A percentile compares a stretch with the other conserved stretches of the same genome.
Conservation (phyloP, 2,329 filamentous ascomycete genomes). For the Neopestalotiopsis sp. region DNA sequence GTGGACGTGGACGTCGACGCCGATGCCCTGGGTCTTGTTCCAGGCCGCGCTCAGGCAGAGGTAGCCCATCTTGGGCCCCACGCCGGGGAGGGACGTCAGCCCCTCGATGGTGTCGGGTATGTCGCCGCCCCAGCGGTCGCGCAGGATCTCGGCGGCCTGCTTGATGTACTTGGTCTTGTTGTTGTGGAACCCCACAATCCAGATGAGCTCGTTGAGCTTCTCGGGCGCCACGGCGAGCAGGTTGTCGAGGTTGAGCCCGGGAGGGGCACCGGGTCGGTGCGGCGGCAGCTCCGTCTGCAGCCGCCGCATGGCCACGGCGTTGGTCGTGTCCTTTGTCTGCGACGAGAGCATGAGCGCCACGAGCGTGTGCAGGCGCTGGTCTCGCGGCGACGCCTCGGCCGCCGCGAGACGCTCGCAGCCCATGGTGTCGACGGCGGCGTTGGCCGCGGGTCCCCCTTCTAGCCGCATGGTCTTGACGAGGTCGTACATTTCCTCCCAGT, state of each 20-base stretch:
- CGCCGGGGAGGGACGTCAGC: constrained; percentile 79
- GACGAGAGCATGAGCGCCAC: constrained; percentile 88
- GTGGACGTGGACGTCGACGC: constrained; percentile 94
- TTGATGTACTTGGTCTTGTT: constrained; percentile 90
- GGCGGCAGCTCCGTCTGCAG: constrained; percentile 76
- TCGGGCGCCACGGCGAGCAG: constrained; percentile 74
- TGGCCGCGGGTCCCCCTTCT: constrained; percentile 56
- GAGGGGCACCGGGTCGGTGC: constrained; percentile 46
- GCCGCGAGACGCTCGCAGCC: constrained; percentile 82
- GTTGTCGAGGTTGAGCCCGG: constrained; percentile 75
- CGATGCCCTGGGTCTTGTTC: constrained; percentile 74
- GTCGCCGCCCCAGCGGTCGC: constrained; percentile 73
- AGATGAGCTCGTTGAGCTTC: constrained; percentile 74
- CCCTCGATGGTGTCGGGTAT: constrained; percentile 81
- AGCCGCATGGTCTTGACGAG: constrained; percentile 78
- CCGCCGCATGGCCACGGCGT: constrained; percentile 79
- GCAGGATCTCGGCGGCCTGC: constrained; percentile 73
- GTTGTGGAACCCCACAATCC: constrained; percentile 90
- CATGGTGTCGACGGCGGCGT: constrained; percentile 97
- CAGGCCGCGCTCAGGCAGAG: constrained; percentile 80
- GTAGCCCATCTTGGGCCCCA: constrained; percentile 95
- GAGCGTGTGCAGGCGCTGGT: constrained; percentile 83
- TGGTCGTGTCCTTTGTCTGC: constrained; percentile 93
- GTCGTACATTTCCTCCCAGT: constrained; percentile 79
- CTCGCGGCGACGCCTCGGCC: constrained; percentile 51